These are phyloP conservation scores for Aspergillus brunneoviolaceus DNA, from an alignment of 2,329 filamentous ascomycete genomes.

Conservation along the genomic window DNA sequence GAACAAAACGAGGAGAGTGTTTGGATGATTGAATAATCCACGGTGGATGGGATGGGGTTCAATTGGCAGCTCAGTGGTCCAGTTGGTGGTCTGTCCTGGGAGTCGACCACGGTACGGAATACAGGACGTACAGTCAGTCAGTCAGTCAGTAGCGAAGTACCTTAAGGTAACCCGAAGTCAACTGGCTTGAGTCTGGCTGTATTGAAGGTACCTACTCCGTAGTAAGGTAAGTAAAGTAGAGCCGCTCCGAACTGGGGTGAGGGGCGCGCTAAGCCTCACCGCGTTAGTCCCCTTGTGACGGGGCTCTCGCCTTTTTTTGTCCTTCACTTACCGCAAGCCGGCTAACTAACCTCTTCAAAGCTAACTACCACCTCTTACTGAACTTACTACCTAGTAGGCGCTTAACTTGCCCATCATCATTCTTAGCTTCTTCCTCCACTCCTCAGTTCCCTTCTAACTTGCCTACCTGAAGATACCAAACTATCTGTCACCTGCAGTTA, in stretches of 20 bases:
- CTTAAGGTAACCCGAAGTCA: too few species aligned
- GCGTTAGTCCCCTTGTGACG: slow-evolving; percentile 16
- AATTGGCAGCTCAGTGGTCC: too few species aligned
- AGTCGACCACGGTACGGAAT: too few species aligned
- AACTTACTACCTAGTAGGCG: not conserved
- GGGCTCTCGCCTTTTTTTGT: slow-evolving; percentile 1
- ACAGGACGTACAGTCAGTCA: too few species aligned
- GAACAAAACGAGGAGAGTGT: slow-evolving; percentile 25
- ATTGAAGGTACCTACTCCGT: too few species aligned
- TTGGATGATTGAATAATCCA: slow-evolving; percentile 1
- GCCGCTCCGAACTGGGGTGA: slow-evolving; percentile 25
- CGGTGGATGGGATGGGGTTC: not conserved
- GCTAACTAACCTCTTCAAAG: too few species aligned
- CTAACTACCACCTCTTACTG: not conserved
- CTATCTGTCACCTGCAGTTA: not conserved
- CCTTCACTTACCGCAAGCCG: not conserved
- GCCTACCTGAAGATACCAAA: too few species aligned
- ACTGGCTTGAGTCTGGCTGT: too few species aligned
- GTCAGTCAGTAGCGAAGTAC: too few species aligned
- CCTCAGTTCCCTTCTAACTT: not conserved
- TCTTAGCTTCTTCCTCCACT: not conserved
- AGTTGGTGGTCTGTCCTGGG: too few species aligned
- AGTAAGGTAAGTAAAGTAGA: slow-evolving; percentile 7
- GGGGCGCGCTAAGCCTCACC: slow-evolving; percentile 16
- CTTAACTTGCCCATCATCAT: slow-evolving; percentile 5